Evolutionary conservation across 176 grass and related monocot species (phyloP), one percentile per base, ranked within the genome.

Genomic region (Carex pumila): DNA sequence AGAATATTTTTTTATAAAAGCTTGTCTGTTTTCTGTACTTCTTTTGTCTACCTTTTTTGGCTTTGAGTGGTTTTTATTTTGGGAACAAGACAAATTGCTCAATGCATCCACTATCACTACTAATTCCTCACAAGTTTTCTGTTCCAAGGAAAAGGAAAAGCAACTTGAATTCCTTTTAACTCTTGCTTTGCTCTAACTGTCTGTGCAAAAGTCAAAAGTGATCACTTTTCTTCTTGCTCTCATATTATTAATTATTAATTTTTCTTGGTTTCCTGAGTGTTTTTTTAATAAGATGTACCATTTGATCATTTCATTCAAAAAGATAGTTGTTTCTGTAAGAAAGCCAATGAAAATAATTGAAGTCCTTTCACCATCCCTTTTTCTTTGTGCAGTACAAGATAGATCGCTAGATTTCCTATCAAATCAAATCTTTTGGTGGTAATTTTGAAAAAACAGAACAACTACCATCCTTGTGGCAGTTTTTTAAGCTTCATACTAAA

Each of bases 11-110:
- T 29, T 52, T 9, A 52, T 53, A 7, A 75, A 75, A 14, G 71
- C 21, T 75, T 75, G 43, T 75, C 21, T 75, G 43, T 52, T 75
- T 75, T 75, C 47, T 75, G 71, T 75, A 75, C 71, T 73, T 74
- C 4, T 74, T 74, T 74, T 39, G 75, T 80, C 41, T 70, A 34
- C 13, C 69, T 81, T 79, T 67, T 67, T 64, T 76, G 67, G 17
- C 58, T 71, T 25, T 19, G 61, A 80, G 61, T 80, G 58, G 7
- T 70, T 19, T 69, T 32, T 56, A 56, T 55, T 81, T 17, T 81
- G 65, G 60, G 73, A 77, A 77, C 12, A 75, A 77, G 47, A 77
- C 73, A 77, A 81, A 66, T 56, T 53, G 57, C 59, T 45, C 7
- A 34, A 12, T 39, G 29, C 81, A 77, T 77, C 50, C 50, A 55